Evolutionary conservation across 345 rosid genomes (phyloP).

Genomic region (Moricandia arvensis): DNA sequence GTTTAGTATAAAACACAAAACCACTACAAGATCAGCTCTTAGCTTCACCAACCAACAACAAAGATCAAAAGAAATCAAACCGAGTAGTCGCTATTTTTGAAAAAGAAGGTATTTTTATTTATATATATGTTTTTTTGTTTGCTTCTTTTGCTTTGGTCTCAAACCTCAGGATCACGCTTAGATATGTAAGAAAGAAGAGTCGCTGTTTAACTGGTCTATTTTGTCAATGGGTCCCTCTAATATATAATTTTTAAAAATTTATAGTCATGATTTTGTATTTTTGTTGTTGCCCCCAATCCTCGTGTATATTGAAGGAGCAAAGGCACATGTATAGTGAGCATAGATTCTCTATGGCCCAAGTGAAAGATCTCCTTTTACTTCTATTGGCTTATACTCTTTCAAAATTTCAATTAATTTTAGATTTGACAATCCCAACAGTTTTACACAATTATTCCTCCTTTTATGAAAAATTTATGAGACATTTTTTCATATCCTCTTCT

Average conservation of each 20-base stretch:
- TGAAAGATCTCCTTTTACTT: conserved; percentile 28
- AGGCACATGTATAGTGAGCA: conserved; percentile 43
- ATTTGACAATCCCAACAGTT: conserved; percentile 31
- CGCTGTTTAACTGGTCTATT: conserved; percentile 34
- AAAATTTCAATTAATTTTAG: conserved; percentile 9
- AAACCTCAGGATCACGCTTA: conserved; percentile 16
- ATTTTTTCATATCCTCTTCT: conserved; percentile 3
- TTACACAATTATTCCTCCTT: conserved; percentile 14
- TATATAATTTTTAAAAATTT: conserved; percentile 9
- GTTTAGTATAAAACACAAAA: not conserved
- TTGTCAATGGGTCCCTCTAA: conserved; percentile 20
- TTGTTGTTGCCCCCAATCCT: conserved; percentile 28
- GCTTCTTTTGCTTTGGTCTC: conserved; percentile 11
- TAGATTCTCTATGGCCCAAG: conserved; percentile 43
- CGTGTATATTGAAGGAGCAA: conserved; percentile 31
- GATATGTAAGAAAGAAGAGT: conserved; percentile 38
- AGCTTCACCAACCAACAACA: conserved; percentile 13
- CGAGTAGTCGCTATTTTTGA: conserved; percentile 23
- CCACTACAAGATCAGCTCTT: not conserved
- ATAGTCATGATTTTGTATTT: not conserved
- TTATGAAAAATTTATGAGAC: not conserved
- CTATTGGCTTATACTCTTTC: conserved; percentile 23
- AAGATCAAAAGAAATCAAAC: conserved; percentile 24
- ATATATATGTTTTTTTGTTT: not conserved
- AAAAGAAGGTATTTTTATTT: conserved; percentile 4